Conservation (phyloP, 2,329 filamentous ascomycete species). For the Fusarium bactridioides region DNA sequence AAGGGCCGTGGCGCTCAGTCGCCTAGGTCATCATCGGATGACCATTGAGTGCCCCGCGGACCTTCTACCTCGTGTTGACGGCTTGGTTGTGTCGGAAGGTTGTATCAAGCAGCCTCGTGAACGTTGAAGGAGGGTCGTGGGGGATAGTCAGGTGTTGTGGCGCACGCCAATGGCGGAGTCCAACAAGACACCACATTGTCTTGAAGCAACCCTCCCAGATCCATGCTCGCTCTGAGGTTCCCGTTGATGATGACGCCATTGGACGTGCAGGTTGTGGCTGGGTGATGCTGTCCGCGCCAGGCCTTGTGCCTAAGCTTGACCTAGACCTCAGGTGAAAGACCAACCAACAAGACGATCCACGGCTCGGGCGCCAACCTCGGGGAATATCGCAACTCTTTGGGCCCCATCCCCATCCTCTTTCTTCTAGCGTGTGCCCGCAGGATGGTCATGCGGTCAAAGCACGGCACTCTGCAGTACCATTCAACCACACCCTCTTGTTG, state of each 20-base stretch:
- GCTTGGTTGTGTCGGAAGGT: constrained; percentile 29
- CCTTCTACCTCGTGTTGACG: constrained; percentile 36
- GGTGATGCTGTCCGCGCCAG: constrained; percentile 13
- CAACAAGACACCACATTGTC: constrained; percentile 33
- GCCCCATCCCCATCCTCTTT: constrained; percentile 8
- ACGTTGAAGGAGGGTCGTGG: constrained; percentile 41
- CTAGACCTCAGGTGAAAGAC: neutral
- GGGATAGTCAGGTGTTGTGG: constrained; percentile 50
- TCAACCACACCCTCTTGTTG: constrained; percentile 14
- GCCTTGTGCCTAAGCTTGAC: constrained; percentile 3
- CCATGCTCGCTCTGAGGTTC: constrained; percentile 15
- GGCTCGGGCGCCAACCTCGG: constrained; percentile 11
- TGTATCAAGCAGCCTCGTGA: constrained; percentile 47
- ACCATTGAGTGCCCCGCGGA: constrained; percentile 22
- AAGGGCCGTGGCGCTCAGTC: constrained; percentile 17
- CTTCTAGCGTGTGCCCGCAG: constrained; percentile 16
- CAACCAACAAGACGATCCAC: neutral
- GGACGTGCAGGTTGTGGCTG: constrained; percentile 31
- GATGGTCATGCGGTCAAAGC: constrained; percentile 38
- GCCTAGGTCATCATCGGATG: constrained; percentile 31
- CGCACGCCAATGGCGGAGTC: constrained; percentile 48
- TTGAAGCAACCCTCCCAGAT: constrained; percentile 18
- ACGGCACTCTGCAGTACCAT: constrained; percentile 26
- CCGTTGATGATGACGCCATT: constrained; percentile 37
- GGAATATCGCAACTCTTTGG: constrained; percentile 19